Percentiles rank a stretch among this genome's conserved stretches.
These are phyloP conservation scores for Metarhizium humberi DNA, from an alignment of 2,329 filamentous ascomycete genomes.

Conservation along the genomic window DNA sequence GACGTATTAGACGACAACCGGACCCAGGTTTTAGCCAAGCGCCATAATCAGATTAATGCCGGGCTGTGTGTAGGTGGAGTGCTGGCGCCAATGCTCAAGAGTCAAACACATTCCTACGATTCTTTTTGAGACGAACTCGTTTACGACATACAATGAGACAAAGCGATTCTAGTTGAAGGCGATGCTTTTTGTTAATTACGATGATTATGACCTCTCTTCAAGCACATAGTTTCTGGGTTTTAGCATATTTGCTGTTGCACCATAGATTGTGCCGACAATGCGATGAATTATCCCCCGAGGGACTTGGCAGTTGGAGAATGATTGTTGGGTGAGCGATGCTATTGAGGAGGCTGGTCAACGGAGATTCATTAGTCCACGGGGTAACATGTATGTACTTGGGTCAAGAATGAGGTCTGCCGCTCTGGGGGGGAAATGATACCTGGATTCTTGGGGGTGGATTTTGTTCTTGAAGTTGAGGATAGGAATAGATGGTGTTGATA, in stretches of 20 bases:
- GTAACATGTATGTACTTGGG: background rate
- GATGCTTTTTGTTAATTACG: conserved; percentile 3
- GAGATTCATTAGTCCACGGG: background rate
- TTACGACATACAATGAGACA: conserved; percentile 6
- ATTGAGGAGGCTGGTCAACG: background rate
- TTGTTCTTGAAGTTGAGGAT: background rate
- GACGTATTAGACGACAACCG: conserved; percentile 33
- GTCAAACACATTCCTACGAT: conserved; percentile 2
- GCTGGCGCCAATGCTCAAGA: conserved; percentile 6
- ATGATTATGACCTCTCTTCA: conserved; percentile 6
- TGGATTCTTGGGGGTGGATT: background rate
- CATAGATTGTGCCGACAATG: background rate
- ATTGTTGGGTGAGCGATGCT: background rate
- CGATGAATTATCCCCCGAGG: background rate
- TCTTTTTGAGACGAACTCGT: conserved; percentile 5
- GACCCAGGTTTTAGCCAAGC: no score
- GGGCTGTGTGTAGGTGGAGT: conserved; percentile 2
- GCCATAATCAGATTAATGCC: background rate
- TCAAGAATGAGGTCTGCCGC: background rate
- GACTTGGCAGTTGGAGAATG: background rate
- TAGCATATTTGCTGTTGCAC: background rate
- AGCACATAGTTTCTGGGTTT: conserved; percentile 3
- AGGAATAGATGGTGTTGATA: background rate
- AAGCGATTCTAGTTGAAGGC: conserved; percentile 1
- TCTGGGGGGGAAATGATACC: background rate